Evolutionary conservation across 202 grass and related monocot genomes (phyloP).

Genomic region (Elaeis oleifera): DNA sequence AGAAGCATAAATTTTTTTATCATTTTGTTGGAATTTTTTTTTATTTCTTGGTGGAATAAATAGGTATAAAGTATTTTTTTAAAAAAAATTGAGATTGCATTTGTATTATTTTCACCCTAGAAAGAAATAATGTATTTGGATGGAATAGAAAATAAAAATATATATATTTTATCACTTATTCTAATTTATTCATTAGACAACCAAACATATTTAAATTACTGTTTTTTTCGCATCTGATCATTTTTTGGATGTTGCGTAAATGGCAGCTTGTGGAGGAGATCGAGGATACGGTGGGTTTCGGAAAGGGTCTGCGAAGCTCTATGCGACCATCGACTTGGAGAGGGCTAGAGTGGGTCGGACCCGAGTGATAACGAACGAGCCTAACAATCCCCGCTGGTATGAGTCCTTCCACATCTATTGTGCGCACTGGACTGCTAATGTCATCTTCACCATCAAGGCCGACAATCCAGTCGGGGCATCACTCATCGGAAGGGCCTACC

Average conservation of each 20-base stretch:
- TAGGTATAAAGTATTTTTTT: too few species aligned
- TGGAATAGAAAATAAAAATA: too few species aligned
- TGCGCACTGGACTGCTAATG: neutral
- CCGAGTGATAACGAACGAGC: neutral
- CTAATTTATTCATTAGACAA: too few species aligned
- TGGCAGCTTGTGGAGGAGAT: neutral
- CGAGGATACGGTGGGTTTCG: neutral
- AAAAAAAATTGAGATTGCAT: too few species aligned
- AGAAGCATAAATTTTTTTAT: too few species aligned
- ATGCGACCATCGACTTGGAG: constrained; percentile 3
- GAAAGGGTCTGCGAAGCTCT: neutral
- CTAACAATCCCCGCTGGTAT: neutral
- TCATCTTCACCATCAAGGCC: constrained; percentile 3
- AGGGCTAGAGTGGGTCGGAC: neutral
- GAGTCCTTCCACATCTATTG: constrained; percentile 8
- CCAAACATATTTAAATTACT: too few species aligned
- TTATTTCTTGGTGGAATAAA: too few species aligned
- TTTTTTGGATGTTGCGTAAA: neutral
- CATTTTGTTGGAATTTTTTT: too few species aligned
- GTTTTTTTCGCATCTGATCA: neutral
- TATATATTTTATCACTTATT: too few species aligned
- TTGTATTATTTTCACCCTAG: too few species aligned
- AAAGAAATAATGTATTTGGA: too few species aligned
- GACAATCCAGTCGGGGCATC: neutral
- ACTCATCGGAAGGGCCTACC: neutral